These are phyloP conservation scores for Debaryomyces sp. DNA, from an alignment of 1,139 yeast species.

Conservation along the genomic window DNA sequence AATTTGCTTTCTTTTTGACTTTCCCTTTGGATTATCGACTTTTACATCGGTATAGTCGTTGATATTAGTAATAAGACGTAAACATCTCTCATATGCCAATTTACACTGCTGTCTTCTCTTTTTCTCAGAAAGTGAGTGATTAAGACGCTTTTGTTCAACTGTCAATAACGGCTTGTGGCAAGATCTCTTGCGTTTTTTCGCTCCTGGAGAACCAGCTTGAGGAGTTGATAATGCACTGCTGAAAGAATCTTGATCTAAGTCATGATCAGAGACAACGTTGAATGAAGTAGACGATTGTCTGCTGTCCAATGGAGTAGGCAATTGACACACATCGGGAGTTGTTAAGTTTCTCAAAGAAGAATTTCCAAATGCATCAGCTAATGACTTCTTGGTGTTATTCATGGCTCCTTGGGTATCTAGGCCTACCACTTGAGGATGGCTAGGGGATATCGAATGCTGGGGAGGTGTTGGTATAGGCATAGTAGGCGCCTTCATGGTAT, in stretches of 20 bases:
- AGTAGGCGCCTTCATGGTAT: constrained; percentile 30
- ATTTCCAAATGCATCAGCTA: constrained; percentile 41
- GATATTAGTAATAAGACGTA: constrained; percentile 43
- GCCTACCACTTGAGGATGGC: neutral
- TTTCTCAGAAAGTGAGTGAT: constrained; percentile 78
- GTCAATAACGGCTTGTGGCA: constrained; percentile 53
- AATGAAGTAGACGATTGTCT: constrained; percentile 23
- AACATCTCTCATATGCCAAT: constrained; percentile 57
- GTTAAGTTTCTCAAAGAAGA: constrained; percentile 21
- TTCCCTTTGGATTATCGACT: constrained; percentile 27
- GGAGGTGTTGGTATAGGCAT: constrained; percentile 10
- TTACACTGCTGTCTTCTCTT: constrained; percentile 74
- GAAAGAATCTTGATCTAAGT: constrained; percentile 1
- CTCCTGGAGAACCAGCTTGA: constrained; percentile 11
- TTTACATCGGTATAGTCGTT: constrained; percentile 42
- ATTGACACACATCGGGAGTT: constrained; percentile 18
- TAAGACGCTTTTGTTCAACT: constrained; percentile 67
- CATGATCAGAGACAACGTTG: constrained; percentile 13
- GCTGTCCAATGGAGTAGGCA: constrained; percentile 42
- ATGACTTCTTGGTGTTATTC: constrained; percentile 25
- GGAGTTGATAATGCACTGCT: constrained; percentile 4
- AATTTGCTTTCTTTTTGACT: constrained; percentile 44
- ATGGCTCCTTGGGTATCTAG: neutral
- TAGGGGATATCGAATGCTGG: constrained; percentile 2
- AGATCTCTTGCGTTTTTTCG: constrained; percentile 33